Conservation (phyloP, 768 basidiomycete species). For the Thelephora ganbajun region DNA sequence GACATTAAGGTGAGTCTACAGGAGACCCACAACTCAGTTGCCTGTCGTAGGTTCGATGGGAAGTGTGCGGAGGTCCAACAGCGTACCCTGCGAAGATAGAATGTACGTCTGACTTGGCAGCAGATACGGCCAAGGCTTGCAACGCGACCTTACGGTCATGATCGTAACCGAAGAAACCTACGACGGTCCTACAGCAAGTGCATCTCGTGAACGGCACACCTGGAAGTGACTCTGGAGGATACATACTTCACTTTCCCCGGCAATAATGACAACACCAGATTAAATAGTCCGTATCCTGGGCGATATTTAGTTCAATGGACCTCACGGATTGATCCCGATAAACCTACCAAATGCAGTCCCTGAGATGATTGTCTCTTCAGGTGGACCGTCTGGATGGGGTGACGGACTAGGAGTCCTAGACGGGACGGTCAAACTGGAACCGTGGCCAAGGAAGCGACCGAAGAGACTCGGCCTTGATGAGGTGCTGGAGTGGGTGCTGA, state of each 20-base stretch:
- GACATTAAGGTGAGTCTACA: conserved; percentile 69
- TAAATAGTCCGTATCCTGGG: conserved; percentile 39
- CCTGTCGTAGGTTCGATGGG: background rate
- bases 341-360: conserved; percentile 64
- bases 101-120: conserved; percentile 56
- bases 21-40: background rate
- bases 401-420: background rate
- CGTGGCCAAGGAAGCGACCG: conserved; percentile 12
- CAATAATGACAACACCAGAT: conserved; percentile 64
- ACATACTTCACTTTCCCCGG: conserved; percentile 57
- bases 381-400: conserved; percentile 29
- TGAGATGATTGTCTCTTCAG: conserved; percentile 62
- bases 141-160: conserved; percentile 58
- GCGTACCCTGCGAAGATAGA: conserved; percentile 61
- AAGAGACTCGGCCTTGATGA: conserved; percentile 14
- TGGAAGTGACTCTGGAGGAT: background rate
- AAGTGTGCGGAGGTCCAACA: background rate
- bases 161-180: conserved; percentile 67
- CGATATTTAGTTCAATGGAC: background rate
- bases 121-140: conserved; percentile 53
- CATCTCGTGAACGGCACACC: background rate
- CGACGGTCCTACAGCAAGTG: conserved; percentile 36
- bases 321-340: background rate
- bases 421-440: conserved; percentile 11
- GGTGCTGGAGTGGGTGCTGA: conserved; percentile 8